Conservation (phyloP, 2,329 filamentous ascomycete species). For the Diplodia corticola region DNA sequence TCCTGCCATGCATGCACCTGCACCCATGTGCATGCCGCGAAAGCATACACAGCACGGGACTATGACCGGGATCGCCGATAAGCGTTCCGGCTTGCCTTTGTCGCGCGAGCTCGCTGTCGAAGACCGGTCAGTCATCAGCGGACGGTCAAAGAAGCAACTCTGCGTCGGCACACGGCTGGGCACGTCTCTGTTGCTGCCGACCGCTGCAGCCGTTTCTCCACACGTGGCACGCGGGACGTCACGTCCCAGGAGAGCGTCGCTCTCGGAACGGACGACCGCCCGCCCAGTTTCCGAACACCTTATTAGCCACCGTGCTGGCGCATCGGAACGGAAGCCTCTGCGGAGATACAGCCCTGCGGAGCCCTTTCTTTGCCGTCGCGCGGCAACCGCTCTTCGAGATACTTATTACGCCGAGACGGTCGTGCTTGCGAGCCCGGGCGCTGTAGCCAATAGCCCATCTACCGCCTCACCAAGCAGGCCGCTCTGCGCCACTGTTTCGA, state of each 20-base stretch:
- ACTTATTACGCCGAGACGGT: neutral
- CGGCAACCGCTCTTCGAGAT: neutral
- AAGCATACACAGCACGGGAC: no score
- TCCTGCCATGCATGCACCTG: neutral
- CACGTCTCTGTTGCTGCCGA: constrained; percentile 4
- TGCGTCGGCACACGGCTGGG: neutral
- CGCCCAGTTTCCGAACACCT: no score
- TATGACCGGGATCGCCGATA: neutral
- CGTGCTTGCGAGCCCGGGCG: neutral
- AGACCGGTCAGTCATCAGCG: constrained; percentile 9
- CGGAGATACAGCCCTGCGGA: neutral
- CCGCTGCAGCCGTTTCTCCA: constrained; percentile 1
- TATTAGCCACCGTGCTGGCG: neutral
- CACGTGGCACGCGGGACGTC: neutral
- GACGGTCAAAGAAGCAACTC: neutral
- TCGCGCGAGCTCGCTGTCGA: neutral
- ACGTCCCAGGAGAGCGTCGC: constrained; percentile 3
- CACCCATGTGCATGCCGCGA: neutral
- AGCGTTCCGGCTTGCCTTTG: neutral
- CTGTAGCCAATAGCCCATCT: neutral
- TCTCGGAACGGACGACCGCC: no score
- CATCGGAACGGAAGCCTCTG: neutral
- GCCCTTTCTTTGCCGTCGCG: neutral
- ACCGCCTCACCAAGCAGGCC: neutral
- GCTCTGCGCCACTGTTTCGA: neutral